A percentile compares a stretch with the other conserved stretches of the same genome.
phyloP scores from a whole-genome alignment of 495 filamentous ascomycete species.

The Staphylotrichum longicolle region DNA sequence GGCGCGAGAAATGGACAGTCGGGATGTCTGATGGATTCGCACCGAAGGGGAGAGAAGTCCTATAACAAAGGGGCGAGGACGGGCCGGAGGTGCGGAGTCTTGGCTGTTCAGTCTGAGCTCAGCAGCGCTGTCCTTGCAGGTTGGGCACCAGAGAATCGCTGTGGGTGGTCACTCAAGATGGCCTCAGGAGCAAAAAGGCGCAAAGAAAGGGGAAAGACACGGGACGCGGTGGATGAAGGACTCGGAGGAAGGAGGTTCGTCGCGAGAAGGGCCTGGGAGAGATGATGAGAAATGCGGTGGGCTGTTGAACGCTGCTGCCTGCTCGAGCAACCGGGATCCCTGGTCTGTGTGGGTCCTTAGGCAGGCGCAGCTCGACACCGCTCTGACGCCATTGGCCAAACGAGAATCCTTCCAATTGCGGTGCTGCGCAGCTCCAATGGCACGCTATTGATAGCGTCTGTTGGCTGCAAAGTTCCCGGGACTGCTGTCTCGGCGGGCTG shows the following conservation, averaged over 20 bases:
- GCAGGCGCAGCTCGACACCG: conserved; percentile 30
- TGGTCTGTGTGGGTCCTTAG: conserved; percentile 22
- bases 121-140: neutral
- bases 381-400: conserved; percentile 25
- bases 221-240: conserved; percentile 21
- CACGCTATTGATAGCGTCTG: conserved; percentile 25
- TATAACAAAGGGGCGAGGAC: conserved; percentile 15
- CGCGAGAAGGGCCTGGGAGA: conserved; percentile 19
- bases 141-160: neutral
- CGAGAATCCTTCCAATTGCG: conserved; percentile 30
- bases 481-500: conserved; percentile 4
- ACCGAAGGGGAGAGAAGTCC: conserved; percentile 20
- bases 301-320: conserved; percentile 35
- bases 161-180: conserved; percentile 10
- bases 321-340: conserved; percentile 27
- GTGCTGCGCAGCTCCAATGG: conserved; percentile 26
- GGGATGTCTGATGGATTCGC: conserved; percentile 8
- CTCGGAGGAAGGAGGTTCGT: conserved; percentile 18
- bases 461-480: conserved; percentile 16
- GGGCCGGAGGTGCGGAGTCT: neutral
- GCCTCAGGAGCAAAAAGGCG: conserved; percentile 24
- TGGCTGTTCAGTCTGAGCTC: conserved; percentile 13
- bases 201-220: conserved; percentile 11
- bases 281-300: conserved; percentile 40
- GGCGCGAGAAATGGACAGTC: neutral